These are phyloP conservation scores for Cladobotryum protrusum DNA, from an alignment of 2,329 filamentous ascomycete genomes.

Conservation along the genomic window DNA sequence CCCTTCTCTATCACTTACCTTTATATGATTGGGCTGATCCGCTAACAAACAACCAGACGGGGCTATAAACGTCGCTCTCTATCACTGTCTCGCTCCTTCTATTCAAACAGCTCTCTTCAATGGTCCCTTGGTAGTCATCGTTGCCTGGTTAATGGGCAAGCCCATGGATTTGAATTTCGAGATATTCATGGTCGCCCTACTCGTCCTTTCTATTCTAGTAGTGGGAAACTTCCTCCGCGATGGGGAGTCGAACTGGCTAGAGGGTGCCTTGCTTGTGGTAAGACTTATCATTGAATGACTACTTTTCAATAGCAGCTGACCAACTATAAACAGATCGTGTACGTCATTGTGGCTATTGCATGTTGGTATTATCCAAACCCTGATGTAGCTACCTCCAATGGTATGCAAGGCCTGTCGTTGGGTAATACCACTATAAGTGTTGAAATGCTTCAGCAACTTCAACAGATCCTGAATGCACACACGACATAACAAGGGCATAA, in stretches of 20 bases:
- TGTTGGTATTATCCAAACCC: conserved; percentile 41
- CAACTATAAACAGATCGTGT: conserved; percentile 29
- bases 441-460: conserved; percentile 23
- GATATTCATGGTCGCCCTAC: conserved; percentile 66
- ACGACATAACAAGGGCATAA: neutral
- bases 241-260: conserved; percentile 69
- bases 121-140: conserved; percentile 62
- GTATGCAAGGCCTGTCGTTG: conserved; percentile 16
- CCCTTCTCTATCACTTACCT: too few species aligned
- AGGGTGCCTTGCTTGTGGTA: conserved; percentile 63
- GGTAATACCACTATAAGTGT: conserved; percentile 26
- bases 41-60: too few species aligned
- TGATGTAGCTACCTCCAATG: conserved; percentile 30
- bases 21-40: too few species aligned
- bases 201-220: conserved; percentile 68
- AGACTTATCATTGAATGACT: conserved; percentile 1
- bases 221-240: conserved; percentile 71
- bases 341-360: conserved; percentile 39
- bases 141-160: conserved; percentile 62
- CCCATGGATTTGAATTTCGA: conserved; percentile 67
- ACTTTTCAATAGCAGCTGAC: neutral
- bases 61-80: conserved; percentile 60
- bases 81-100: conserved; percentile 65
- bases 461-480: conserved; percentile 17
- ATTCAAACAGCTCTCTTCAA: conserved; percentile 74